Evolutionary conservation across 164 flowering plant species (phyloP).

Genomic region (Vitis vinifera): ASM3070453v1 NC_081812.1:12719501-12720000

Average conservation of each 20-base stretch:
- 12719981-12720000: slow-evolving; percentile 85
- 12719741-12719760: slow-evolving; percentile 17
- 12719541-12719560: background rate
- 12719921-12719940: slow-evolving; percentile 72
- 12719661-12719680: slow-evolving; percentile 97
- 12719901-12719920: slow-evolving; percentile 53
- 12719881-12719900: slow-evolving; percentile 82
- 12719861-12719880: slow-evolving; percentile 77
- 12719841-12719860: slow-evolving; percentile 62
- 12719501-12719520: slow-evolving; percentile 24
- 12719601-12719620: slow-evolving; percentile 46
- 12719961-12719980: slow-evolving; percentile 70
- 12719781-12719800: background rate
- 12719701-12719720: slow-evolving; percentile 80
- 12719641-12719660: slow-evolving; percentile 89
- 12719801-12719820: no score
- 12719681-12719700: slow-evolving; percentile 77
- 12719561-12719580: background rate
- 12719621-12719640: slow-evolving; percentile 78
- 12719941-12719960: slow-evolving; percentile 61
- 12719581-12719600: background rate
- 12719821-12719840: no score
- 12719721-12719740: slow-evolving; percentile 70
- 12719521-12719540: background rate
- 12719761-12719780: slow-evolving; percentile 3